These are phyloP conservation scores for Crithidia sp. DNA, from an alignment of 208 protist species.

Conservation along the genomic window DNA sequence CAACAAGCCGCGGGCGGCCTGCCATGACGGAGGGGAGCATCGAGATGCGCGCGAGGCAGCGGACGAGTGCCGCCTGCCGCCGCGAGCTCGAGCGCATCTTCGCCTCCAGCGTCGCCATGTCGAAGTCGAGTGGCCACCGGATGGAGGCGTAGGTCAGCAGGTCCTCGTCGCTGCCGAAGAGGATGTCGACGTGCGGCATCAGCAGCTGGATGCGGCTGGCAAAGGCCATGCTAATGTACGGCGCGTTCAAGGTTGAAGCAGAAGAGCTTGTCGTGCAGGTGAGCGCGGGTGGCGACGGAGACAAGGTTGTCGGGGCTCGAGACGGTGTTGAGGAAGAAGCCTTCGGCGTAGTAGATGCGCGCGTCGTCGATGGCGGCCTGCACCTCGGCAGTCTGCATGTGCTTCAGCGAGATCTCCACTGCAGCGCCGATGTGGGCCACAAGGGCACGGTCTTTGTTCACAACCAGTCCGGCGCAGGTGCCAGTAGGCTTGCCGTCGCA, in stretches of 20 bases:
- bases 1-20: constrained; percentile 70
- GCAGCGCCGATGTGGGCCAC: constrained; percentile 95
- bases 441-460: constrained; percentile 91
- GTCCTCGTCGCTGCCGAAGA: constrained; percentile 97
- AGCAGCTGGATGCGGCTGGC: constrained; percentile 71
- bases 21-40: constrained; percentile 63
- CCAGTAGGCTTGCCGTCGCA: constrained; percentile 86
- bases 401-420: constrained; percentile 84
- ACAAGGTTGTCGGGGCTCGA: constrained; percentile 86
- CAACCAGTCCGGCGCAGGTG: constrained; percentile 96
- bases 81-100: constrained; percentile 13
- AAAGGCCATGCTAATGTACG: constrained; percentile 94
- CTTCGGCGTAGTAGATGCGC: constrained; percentile 85
- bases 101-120: constrained; percentile 13
- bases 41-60: constrained; percentile 63
- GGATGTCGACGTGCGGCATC: constrained; percentile 93
- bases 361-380: constrained; percentile 61
- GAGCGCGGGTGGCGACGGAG: constrained; percentile 79
- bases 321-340: constrained; percentile 96
- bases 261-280: constrained; percentile 90
- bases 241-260: constrained; percentile 96
- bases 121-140: constrained; percentile 65
- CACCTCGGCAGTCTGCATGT: constrained; percentile 60
- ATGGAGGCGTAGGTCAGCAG: constrained; percentile 72
- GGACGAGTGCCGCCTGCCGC: constrained; percentile 27